Base-by-base conservation (phyloP, 108 stramenopile genomes). In the Cyclostephanos invisitatus region DNA sequence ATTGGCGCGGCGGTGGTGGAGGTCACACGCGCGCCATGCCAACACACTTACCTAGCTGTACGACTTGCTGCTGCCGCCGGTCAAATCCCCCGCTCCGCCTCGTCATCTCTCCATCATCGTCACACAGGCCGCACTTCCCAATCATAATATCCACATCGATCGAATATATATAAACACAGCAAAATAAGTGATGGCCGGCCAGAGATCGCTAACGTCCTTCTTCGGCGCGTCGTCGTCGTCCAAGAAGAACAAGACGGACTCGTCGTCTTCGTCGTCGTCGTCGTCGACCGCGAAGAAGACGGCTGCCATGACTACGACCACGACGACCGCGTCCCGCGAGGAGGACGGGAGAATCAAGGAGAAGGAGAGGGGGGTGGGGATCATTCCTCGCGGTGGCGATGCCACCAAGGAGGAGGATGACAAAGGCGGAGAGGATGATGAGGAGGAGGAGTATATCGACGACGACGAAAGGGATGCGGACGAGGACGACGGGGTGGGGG, bases 191-290 rank as follows among this genome's bases (percentile, higher is more conserved):
- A 40, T 40, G 40, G 40, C 40, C 40, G 73, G 73, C 22, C 73
- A 74, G 58, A 74, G 66, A 47, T 74, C 64, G 20, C 64, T 74
- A 18, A 74, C 73, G 49, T 86, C 85, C 35, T 88, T 86, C 62
- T 86, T 88, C 68, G 84, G 82, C 14, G 72, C 53, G 32, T 0
- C 44, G 44, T 35, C 20, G 29, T 47, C 36, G n/a, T n/a, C 37
- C 8, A 46, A 50, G 36, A 36, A 36, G 36, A 36, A 36, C 5
- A 7, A 36, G 36, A 36, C 3, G 7, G 36, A 7, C 36, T 36
- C 36, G 36, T 36, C 36, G 36, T 3, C 36, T 7, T 36, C 36
- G 5, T 36, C 40, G 10, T 11, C 40, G 10, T 40, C 40, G 11
- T 27, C 14, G 7, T 27, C 11, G 9, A 44, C 21, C 47, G 7